Evolutionary conservation across 805 yeast genomes (phyloP).

Genomic region (Maudiozyma turicensis): DNA sequence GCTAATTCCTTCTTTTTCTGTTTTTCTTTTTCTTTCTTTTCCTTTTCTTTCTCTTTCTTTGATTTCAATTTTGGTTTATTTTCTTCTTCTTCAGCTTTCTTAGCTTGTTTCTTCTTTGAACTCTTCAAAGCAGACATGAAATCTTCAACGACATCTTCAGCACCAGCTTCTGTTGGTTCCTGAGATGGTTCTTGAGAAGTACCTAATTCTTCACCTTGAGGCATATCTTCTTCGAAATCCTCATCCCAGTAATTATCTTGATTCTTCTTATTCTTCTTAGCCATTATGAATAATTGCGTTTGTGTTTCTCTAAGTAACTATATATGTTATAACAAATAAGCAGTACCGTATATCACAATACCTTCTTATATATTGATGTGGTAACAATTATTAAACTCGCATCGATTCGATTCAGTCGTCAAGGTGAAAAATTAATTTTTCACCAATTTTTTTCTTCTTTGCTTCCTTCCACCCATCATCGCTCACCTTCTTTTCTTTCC

Average conservation of each 20-base stretch:
- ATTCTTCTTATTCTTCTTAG: conserved; percentile 51
- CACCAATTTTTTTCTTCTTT: not conserved
- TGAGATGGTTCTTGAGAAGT: conserved; percentile 13
- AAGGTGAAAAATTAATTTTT: not conserved
- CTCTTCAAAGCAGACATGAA: conserved; percentile 76
- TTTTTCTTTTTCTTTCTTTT: conserved; percentile 88
- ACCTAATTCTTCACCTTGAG: conserved; percentile 46
- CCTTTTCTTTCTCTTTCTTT: conserved; percentile 90
- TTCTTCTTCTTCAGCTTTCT: conserved; percentile 35
- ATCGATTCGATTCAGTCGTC: not conserved
- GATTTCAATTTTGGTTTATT: conserved; percentile 66
- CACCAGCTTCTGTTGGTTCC: conserved; percentile 24
- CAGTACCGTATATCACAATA: not conserved
- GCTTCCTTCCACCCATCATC: no score
- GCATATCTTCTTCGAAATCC: conserved; percentile 44
- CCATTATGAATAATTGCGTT: conserved; percentile 23
- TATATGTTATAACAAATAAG: no score
- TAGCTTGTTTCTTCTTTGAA: conserved; percentile 66
- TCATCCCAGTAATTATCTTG: conserved; percentile 79
- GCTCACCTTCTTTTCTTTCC: no score
- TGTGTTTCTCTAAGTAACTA: not conserved
- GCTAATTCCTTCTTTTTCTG: conserved; percentile 86
- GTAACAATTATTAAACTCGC: not conserved
- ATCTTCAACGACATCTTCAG: conserved; percentile 43
- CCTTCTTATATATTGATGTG: not conserved